phyloP scores from a whole-genome alignment of 139 green algal species.

The Auxenochlorella pyrenoidosa region DNA sequence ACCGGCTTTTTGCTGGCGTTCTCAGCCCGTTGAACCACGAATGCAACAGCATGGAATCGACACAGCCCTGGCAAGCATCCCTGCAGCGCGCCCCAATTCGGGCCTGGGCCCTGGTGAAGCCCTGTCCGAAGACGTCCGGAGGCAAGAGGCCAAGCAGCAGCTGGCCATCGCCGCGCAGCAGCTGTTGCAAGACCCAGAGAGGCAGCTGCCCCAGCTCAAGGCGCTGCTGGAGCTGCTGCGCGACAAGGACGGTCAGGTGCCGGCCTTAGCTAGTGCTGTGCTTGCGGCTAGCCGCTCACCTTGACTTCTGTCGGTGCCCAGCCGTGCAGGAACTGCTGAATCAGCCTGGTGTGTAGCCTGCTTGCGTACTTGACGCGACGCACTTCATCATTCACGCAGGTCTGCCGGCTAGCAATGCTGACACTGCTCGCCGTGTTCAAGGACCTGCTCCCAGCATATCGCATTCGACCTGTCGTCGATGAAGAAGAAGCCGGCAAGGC shows the following conservation, averaged over 20 bases:
- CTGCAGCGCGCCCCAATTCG: neutral
- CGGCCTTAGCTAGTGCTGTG: neutral
- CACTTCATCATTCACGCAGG: constrained; percentile 17
- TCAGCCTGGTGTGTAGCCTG: neutral
- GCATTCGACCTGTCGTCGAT: constrained; percentile 80
- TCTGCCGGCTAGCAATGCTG: constrained; percentile 83
- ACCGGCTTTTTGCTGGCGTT: neutral
- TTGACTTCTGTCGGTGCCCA: neutral
- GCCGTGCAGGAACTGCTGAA: neutral
- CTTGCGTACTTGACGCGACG: neutral
- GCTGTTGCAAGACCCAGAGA: constrained; percentile 81
- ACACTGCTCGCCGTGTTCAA: constrained; percentile 85
- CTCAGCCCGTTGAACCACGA: neutral
- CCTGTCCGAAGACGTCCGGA: constrained; percentile 20
- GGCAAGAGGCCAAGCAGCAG: constrained; percentile 62
- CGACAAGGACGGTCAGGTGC: constrained; percentile 56
- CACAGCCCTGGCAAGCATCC: too few relatives aligned
- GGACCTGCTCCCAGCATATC: constrained; percentile 86
- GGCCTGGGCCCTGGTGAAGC: neutral
- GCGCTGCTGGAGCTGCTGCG: constrained; percentile 48
- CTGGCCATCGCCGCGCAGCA: constrained; percentile 78
- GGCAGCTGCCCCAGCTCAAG: constrained; percentile 52
- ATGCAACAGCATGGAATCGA: too few relatives aligned
- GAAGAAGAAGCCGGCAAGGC: constrained; percentile 62
- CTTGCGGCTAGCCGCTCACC: neutral